phyloP scores from a whole-genome alignment of 495 filamentous ascomycete species.

The Neurospora tetrasperma region DNA sequence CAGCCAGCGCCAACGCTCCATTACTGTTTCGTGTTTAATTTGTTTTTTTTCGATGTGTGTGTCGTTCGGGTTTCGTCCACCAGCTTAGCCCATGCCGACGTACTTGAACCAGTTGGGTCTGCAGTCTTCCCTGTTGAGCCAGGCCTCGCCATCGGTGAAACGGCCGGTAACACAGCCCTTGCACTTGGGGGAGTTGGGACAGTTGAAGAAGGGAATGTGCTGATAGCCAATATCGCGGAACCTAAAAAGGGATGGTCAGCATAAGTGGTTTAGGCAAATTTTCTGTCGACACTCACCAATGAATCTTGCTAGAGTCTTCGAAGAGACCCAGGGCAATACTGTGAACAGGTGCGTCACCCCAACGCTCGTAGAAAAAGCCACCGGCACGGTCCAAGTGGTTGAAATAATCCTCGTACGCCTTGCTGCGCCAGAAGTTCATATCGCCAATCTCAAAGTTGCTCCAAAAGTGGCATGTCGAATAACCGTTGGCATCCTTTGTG shows the following conservation, averaged over 20 bases:
- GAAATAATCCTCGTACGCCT: constrained; percentile 91
- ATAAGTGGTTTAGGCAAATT: not conserved
- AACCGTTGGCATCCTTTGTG: constrained; percentile 70
- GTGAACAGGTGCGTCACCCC: constrained; percentile 98
- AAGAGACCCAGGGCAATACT: constrained; percentile 91
- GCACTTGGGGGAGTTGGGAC: constrained; percentile 93
- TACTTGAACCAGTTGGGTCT: constrained; percentile 95
- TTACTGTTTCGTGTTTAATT: not conserved
- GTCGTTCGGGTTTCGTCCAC: not conserved
- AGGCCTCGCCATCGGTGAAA: constrained; percentile 79
- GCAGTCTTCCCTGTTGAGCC: constrained; percentile 85
- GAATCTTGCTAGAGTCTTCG: constrained; percentile 80
- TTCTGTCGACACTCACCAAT: constrained; percentile 59
- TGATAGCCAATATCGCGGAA: constrained; percentile 99
- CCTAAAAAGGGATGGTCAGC: constrained; percentile 38
- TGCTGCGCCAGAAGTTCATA: constrained; percentile 87
- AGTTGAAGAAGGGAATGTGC: constrained; percentile 98
- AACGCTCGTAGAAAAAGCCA: constrained; percentile 98
- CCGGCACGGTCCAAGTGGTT: constrained; percentile 88
- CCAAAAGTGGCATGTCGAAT: constrained; percentile 99
- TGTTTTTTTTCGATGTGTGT: not conserved
- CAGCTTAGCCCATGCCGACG: constrained; percentile 61
- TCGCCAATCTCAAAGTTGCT: constrained; percentile 98
- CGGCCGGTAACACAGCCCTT: constrained; percentile 74
- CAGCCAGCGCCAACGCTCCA: not conserved